These are phyloP conservation scores for Chrysosphaeria jannelii DNA, from an alignment of 2,329 filamentous ascomycete species.

Conservation along the genomic window DNA sequence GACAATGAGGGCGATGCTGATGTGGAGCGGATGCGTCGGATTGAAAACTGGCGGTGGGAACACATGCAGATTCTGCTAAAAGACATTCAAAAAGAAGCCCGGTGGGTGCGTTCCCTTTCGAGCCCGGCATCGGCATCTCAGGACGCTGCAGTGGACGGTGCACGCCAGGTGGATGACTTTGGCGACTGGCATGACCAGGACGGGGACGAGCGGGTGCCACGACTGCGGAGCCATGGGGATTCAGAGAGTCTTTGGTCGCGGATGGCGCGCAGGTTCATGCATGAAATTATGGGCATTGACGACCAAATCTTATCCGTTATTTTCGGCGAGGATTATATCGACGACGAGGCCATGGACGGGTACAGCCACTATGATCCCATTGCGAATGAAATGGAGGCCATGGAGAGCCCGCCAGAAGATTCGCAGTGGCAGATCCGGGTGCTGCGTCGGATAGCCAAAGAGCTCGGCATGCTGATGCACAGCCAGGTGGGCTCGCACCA, in stretches of 20 bases:
- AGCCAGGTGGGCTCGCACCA: constrained; percentile 55
- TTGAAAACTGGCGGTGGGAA: constrained; percentile 77
- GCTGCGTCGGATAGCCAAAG: constrained; percentile 57
- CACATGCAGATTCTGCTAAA: constrained; percentile 65
- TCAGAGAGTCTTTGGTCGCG: constrained; percentile 45
- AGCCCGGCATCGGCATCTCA: background rate
- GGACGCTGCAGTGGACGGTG: background rate
- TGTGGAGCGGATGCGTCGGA: constrained; percentile 47
- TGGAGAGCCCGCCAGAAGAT: too few relatives aligned
- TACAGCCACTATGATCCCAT: constrained; percentile 8
- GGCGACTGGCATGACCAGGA: constrained; percentile 22
- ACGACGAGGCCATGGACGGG: background rate
- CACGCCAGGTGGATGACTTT: constrained; percentile 1
- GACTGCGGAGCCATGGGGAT: constrained; percentile 4
- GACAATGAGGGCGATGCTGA: constrained; percentile 28
- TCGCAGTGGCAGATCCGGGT: constrained; percentile 41
- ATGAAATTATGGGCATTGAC: constrained; percentile 73
- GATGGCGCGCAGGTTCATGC: constrained; percentile 62
- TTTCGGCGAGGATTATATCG: constrained; percentile 25
- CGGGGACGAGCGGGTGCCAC: constrained; percentile 7
- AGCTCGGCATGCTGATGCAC: constrained; percentile 59
- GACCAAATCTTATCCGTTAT: constrained; percentile 60
- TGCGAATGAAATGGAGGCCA: too few relatives aligned
- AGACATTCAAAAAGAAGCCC: constrained; percentile 67
- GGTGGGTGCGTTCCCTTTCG: constrained; percentile 10